A percentile compares a stretch with the other conserved stretches of the same genome.
Conservation (phyloP, 805 yeast species). For the Candida maris region DNA sequence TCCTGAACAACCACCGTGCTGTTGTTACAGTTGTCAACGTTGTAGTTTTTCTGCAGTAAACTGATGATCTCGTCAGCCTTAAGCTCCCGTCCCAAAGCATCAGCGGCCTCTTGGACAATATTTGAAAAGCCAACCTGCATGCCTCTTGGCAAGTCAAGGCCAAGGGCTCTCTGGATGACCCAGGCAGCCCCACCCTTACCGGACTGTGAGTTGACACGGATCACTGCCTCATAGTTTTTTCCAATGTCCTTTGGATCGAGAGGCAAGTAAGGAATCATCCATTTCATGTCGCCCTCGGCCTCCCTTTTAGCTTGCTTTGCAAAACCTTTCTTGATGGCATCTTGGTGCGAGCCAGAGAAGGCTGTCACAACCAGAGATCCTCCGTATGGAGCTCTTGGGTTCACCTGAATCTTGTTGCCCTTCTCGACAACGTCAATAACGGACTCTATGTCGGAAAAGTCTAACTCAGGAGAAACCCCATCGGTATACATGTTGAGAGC, state of each 20-base stretch:
- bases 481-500: conserved; percentile 77
- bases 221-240: conserved; percentile 76
- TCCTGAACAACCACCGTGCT: conserved; percentile 37
- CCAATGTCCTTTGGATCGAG: conserved; percentile 81
- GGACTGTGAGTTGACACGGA: conserved; percentile 81
- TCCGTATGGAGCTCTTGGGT: conserved; percentile 75
- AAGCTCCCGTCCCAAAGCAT: conserved; percentile 63
- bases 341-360: conserved; percentile 55
- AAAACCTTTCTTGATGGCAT: conserved; percentile 36
- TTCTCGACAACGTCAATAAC: conserved; percentile 68
- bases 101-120: conserved; percentile 63
- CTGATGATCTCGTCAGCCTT: conserved; percentile 60
- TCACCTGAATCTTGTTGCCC: conserved; percentile 74
- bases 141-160: conserved; percentile 69
- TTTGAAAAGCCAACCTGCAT: conserved; percentile 67
- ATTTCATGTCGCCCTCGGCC: conserved; percentile 45
- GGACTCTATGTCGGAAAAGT: conserved; percentile 64
- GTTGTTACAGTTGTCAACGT: conserved; percentile 38
- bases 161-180: conserved; percentile 67
- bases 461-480: conserved; percentile 69
- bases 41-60: conserved; percentile 54
- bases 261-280: conserved; percentile 77
- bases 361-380: conserved; percentile 79
- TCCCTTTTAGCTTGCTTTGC: conserved; percentile 49
- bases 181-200: conserved; percentile 89